phyloP scores from a whole-genome alignment of 768 basidiomycete genomes.

The Sarcodon aspratus region DNA sequence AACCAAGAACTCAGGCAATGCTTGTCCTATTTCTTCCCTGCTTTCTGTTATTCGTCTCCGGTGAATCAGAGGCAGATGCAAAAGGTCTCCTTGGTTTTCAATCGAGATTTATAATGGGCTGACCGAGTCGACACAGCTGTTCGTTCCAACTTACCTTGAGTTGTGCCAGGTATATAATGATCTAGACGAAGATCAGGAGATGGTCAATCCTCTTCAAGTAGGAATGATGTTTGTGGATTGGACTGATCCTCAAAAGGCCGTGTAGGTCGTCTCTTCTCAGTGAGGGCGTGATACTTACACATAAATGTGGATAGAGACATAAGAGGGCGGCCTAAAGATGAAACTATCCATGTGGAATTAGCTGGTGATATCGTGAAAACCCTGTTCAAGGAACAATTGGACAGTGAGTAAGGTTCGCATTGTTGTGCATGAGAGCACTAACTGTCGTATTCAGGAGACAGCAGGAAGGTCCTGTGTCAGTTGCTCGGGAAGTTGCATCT shows the following conservation, averaged over 20 bases:
- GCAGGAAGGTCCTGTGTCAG: slow-evolving; percentile 36
- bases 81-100: slow-evolving; percentile 31
- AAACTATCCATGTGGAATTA: slow-evolving; percentile 41
- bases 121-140: slow-evolving; percentile 35
- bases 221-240: slow-evolving; percentile 78
- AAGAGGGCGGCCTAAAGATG: slow-evolving; percentile 25
- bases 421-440: neutral
- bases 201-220: slow-evolving; percentile 64
- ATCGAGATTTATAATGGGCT: neutral
- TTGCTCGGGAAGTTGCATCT: slow-evolving; percentile 43
- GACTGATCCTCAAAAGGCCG: slow-evolving; percentile 73
- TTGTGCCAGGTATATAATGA: slow-evolving; percentile 47
- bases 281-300: neutral
- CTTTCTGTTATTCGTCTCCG: slow-evolving; percentile 74
- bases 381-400: slow-evolving; percentile 34
- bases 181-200: slow-evolving; percentile 60
- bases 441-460: slow-evolving; percentile 23
- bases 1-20: slow-evolving; percentile 84
- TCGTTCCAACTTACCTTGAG: slow-evolving; percentile 55
- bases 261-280: slow-evolving; percentile 24
- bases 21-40: slow-evolving; percentile 76
- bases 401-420: slow-evolving; percentile 31
- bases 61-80: slow-evolving; percentile 66
- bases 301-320: slow-evolving; percentile 22
- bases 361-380: slow-evolving; percentile 38